Base-by-base conservation (phyloP, 352 stramenopile species). In the Globisporangium viniferum region DNA sequence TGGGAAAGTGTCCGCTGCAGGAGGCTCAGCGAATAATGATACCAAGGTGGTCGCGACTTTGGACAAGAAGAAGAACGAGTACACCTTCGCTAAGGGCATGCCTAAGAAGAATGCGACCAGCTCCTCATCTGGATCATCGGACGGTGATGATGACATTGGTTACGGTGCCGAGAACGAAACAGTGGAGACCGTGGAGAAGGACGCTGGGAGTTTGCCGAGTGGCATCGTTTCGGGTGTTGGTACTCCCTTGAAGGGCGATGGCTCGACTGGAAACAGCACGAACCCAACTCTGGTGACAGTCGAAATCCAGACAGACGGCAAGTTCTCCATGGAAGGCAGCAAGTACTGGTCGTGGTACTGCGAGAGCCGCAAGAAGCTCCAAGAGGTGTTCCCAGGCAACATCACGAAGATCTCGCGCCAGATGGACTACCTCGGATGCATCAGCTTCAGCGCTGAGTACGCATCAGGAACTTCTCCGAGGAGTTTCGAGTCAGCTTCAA, bases 251-350 rank as follows among this genome's bases (percentile, higher is more conserved):
- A 27, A 27, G 6, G 0, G 7, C n/a, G 48, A 54, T 10, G 20
- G 2, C 5, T 54, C 48, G 22, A n/a, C 5, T 54, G 48, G 48
- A 14, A 54, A 54, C 48, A 54, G 48, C 20, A 12, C 48, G 7
- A 29, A 24, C 18, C 48, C 48, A 3, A 54, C 48, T 24, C 15
- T 27, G 20, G n/a, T 31, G n/a, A 0, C 48, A 24, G 20, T 3
- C 22, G n/a, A 29, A 27, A 29, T 54, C n/a, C n/a, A 54, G 48
- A 54, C 48, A 4, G 48, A 54, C 7, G 48, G 48, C 20, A 54
- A 54, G 48, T 54, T 54, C 48, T 54, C 48, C 48, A 54, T 54
- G 48, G 48, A 31, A 54, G 48, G 3, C 48, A 54, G 48, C 20
- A 54, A 54, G 48, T 15, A 54, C 48, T 54, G 48, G n/a, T 15